Evolutionary conservation across 2,329 filamentous ascomycete species (phyloP), one percentile per base, ranked within the genome.

Genomic region (Fusarium albosuccineum): DNA sequence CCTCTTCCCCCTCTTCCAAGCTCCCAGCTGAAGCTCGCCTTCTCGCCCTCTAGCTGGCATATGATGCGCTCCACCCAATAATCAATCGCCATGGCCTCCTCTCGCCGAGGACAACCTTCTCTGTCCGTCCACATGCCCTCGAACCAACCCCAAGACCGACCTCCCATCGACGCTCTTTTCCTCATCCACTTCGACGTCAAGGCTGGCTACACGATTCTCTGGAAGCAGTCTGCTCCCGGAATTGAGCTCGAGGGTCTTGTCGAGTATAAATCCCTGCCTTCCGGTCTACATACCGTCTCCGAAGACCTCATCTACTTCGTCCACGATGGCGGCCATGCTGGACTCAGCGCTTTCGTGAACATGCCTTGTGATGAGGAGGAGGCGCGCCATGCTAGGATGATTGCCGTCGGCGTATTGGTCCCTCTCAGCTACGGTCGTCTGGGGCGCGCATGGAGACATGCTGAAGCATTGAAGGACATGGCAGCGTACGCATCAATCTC

Each of bases 211-310:
- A 97, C 93, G 45, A 91, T 98, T 75, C 88, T 89, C 36, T 98
- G 96, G 96, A 93, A 97, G 78, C 89, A 88, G 69, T 88, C 91
- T 11, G 80, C 88, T 1, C 84, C 89, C 13, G 89, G 88, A 49
- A 85, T 95, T 80, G 85, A 87, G 79, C 86, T 98, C 49, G 92
- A 97, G 71, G 93, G 93, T 57, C 89, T 92, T 26, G 93, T 97
- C 74, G 96, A 99, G 80, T 99, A 94, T 86, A 98, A 97, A 81
- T 97, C 93, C 64, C 86, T 99, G 46, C 96, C 96, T 3, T 98
- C 95, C 0, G 96, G 96, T 26, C 80, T 97, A 50, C 96, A 99
- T 80, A 92, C 93, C 59, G 93, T 98, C 17, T 84, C 90, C 33
- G 89, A 94, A 69, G 96, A 99, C 78, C 84, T 98, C 52, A 92